Evolutionary conservation across 139 green algal genomes (phyloP).

Genomic region (Prasinococcaceae sp.): DNA sequence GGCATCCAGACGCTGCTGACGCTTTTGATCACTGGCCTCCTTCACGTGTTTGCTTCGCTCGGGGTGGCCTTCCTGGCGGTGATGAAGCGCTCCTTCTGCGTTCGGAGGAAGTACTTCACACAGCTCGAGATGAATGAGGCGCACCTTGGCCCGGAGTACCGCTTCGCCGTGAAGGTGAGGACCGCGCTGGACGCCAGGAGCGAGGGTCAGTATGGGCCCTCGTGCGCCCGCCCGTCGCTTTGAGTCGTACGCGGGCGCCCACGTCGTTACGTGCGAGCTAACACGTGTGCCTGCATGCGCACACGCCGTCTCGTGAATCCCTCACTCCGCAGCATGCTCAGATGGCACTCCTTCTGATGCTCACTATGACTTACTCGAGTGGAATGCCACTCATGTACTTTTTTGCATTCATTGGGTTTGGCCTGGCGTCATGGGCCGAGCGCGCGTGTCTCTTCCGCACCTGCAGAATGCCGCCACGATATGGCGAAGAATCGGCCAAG

Average conservation of each 20-base stretch:
- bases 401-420: neutral
- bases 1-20: neutral
- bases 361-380: conserved; percentile 6
- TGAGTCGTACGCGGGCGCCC: too few relatives aligned
- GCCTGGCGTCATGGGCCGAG: neutral
- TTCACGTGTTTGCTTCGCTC: neutral
- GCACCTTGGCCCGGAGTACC: conserved; percentile 1
- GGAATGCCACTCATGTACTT: conserved; percentile 9
- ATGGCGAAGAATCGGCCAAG: neutral
- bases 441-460: neutral
- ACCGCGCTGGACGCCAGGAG: too few relatives aligned
- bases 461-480: neutral
- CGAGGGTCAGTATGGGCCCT: too few relatives aligned
- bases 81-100: too few relatives aligned
- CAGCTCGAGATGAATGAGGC: conserved; percentile 8
- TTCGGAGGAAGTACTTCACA: too few relatives aligned
- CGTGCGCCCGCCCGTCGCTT: too few relatives aligned
- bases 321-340: too few relatives aligned
- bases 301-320: too few relatives aligned
- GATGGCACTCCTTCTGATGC: neutral
- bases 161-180: neutral
- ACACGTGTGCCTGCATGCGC: too few relatives aligned
- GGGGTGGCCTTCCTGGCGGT: neutral
- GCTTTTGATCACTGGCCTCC: neutral
- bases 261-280: too few relatives aligned